Percentiles rank a stretch among this genome's conserved stretches.
Conservation (phyloP, 305 asterid species). For the Solanum chacoense region DNA sequence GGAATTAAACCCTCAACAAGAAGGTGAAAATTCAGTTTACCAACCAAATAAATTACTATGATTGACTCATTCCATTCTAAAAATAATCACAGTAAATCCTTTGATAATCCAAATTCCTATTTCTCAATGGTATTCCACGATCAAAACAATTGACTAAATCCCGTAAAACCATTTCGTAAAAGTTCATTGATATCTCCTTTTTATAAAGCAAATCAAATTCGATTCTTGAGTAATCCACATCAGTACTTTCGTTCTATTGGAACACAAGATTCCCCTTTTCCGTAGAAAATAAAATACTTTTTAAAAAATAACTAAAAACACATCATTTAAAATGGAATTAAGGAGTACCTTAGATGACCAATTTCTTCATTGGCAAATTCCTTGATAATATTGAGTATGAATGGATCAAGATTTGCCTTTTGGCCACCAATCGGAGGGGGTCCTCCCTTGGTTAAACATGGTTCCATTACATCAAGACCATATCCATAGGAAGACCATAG, state of each 20-base stretch:
- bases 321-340: not conserved
- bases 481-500: slow-evolving; percentile 18
- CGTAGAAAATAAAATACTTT: not conserved
- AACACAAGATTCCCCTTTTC: not conserved
- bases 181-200: not conserved
- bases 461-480: slow-evolving; percentile 26
- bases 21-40: not conserved
- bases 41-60: not conserved
- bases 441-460: slow-evolving; percentile 29
- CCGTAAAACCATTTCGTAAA: too few species aligned
- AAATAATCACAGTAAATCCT: too few species aligned
- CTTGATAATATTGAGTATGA: slow-evolving; percentile 1
- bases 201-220: too few species aligned
- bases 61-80: not conserved
- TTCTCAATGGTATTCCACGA: not conserved
- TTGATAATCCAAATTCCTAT: too few species aligned
- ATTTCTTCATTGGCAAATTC: slow-evolving; percentile 35
- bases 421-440: slow-evolving; percentile 36
- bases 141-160: not conserved
- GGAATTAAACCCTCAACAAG: not conserved
- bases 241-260: not conserved
- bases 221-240: not conserved
- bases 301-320: not conserved
- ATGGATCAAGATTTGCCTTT: slow-evolving; percentile 30
- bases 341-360: slow-evolving; percentile 36